Percentiles rank a stretch among this genome's conserved stretches.
Evolutionary conservation across 1,284 basidiomycete genomes (phyloP).

Genomic region (Phlebopus sp.): DNA sequence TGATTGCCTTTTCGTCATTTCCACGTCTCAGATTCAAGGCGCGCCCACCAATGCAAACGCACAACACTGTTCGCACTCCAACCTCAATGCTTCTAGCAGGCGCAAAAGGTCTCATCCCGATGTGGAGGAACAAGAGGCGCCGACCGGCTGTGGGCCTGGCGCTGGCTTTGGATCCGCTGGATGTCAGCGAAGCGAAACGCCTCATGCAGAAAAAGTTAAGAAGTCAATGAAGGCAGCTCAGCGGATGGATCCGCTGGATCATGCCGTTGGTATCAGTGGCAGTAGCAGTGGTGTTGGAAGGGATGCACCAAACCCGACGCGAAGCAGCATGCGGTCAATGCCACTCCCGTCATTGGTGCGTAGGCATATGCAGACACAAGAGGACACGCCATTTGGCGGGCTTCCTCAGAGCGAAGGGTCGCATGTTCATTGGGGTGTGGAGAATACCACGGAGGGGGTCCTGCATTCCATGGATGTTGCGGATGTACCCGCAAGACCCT

Average conservation of each 20-base stretch:
- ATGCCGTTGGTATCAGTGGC: conserved; percentile 14
- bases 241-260: conserved; percentile 35
- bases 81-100: conserved; percentile 30
- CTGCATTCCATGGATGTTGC: too few species aligned
- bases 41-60: conserved; percentile 24
- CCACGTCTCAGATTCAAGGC: conserved; percentile 61
- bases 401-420: conserved; percentile 6
- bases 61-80: conserved; percentile 21
- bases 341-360: conserved; percentile 28
- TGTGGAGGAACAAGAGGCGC: conserved; percentile 29
- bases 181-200: conserved; percentile 33
- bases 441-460: conserved; percentile 1
- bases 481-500: too few species aligned
- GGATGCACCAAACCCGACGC: conserved; percentile 8
- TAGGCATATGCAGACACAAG: conserved; percentile 10
- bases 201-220: conserved; percentile 36
- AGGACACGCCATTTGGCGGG: background rate
- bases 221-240: conserved; percentile 62
- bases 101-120: conserved; percentile 36
- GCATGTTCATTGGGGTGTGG: conserved; percentile 15
- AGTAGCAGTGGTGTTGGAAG: background rate
- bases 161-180: conserved; percentile 9
- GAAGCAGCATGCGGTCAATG: conserved; percentile 24
- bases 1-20: conserved; percentile 69
- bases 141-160: conserved; percentile 24